phyloP scores from a whole-genome alignment of 208 protist genomes.

The Leishmania lainsoni region DNA sequence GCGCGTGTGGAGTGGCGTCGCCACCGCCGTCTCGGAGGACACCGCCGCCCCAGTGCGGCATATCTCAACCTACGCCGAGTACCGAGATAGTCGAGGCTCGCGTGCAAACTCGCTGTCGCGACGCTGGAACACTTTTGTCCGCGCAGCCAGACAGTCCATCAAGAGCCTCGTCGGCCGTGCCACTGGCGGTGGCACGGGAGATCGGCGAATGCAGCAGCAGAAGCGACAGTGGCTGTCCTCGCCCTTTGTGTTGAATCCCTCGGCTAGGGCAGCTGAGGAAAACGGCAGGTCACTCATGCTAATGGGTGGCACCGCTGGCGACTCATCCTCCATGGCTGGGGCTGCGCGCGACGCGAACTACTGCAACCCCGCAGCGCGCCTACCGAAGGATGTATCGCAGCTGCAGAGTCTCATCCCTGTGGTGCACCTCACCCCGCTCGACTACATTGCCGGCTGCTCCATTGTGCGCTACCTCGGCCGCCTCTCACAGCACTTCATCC shows the following conservation, averaged over 20 bases:
- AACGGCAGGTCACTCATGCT: not conserved
- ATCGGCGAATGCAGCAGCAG: conserved; percentile 34
- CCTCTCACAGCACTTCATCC: conserved; percentile 92
- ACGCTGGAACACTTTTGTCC: conserved; percentile 41
- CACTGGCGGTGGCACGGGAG: conserved; percentile 19
- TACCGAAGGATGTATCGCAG: conserved; percentile 44
- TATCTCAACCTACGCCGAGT: conserved; percentile 53
- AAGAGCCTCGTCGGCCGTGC: conserved; percentile 37
- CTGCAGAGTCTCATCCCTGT: conserved; percentile 38
- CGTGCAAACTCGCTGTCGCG: conserved; percentile 36
- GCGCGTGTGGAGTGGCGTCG: conserved; percentile 34
- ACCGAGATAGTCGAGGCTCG: conserved; percentile 38
- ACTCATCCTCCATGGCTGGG: not conserved
- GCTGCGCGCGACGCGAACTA: conserved; percentile 26
- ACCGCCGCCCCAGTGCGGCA: conserved; percentile 18
- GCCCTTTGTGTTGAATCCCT: not conserved
- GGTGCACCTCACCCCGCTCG: conserved; percentile 76
- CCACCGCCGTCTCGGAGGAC: conserved; percentile 31
- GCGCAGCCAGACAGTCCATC: conserved; percentile 41
- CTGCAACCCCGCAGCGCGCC: conserved; percentile 30
- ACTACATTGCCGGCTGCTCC: conserved; percentile 80
- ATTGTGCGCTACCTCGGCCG: conserved; percentile 86
- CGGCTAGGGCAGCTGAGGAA: not conserved
- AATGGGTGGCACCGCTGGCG: not conserved
- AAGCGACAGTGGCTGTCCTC: conserved; percentile 22